Evolutionary conservation across 202 grass and related monocot genomes (phyloP).

Genomic region (Bolboschoenoplectus hybrid): DNA sequence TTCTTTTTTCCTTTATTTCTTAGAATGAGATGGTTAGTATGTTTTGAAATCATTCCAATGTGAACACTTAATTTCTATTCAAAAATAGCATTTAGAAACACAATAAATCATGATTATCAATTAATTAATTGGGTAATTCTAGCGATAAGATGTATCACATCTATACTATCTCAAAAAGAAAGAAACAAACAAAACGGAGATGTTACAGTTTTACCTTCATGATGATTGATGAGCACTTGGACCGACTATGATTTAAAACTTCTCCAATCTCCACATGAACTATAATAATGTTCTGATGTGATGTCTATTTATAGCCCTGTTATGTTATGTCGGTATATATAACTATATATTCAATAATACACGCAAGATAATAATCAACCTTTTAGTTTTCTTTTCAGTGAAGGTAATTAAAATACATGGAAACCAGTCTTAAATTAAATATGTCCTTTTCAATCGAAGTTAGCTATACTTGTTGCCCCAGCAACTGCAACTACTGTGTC

Average conservation of each 20-base stretch:
- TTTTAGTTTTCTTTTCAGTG: background rate
- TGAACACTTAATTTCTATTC: too few relatives aligned
- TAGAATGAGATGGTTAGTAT: too few relatives aligned
- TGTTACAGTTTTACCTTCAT: constrained; percentile 1
- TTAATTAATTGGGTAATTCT: background rate
- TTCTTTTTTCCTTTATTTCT: background rate
- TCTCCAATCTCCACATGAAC: background rate
- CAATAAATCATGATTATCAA: background rate
- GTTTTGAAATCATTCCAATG: too few relatives aligned
- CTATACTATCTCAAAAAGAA: background rate
- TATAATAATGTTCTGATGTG: background rate
- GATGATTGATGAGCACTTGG: background rate
- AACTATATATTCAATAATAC: background rate
- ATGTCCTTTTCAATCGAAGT: background rate
- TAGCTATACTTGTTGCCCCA: too few relatives aligned
- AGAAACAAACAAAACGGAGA: background rate
- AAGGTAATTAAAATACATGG: background rate
- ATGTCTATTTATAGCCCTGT: background rate
- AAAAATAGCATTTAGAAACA: background rate
- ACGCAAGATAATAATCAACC: background rate
- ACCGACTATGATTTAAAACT: background rate
- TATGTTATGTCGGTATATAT: background rate
- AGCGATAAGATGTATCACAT: background rate
- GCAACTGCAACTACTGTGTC: too few relatives aligned
- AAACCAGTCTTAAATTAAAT: background rate